Conservation (phyloP, 2,329 filamentous ascomycete genomes). For the Botrytis aclada region DNA sequence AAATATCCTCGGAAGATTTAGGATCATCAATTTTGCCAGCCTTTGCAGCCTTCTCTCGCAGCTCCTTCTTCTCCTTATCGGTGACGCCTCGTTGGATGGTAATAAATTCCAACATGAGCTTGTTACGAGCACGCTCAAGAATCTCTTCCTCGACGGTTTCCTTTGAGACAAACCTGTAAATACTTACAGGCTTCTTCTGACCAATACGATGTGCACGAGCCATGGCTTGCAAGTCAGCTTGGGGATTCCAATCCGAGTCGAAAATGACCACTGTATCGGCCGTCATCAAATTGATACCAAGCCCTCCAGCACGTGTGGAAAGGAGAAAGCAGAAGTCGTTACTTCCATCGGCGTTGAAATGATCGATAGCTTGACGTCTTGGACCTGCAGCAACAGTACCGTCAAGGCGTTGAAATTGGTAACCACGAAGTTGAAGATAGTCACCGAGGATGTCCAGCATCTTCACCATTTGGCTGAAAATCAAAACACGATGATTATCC, state of each 20-base stretch:
- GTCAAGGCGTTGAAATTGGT: conserved; percentile 91
- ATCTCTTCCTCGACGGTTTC: conserved; percentile 99
- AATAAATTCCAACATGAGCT: conserved; percentile 93
- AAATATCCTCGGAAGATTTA: conserved; percentile 90
- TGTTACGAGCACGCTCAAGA: conserved; percentile 91
- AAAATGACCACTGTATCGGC: conserved; percentile 97
- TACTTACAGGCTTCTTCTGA: conserved; percentile 91
- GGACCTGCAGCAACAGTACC: conserved; percentile 88
- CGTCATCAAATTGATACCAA: conserved; percentile 99
- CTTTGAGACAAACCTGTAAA: conserved; percentile 94
- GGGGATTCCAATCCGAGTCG: conserved; percentile 98
- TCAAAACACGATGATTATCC: conserved; percentile 91
- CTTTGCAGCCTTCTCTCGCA: conserved; percentile 72
- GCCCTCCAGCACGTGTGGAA: conserved; percentile 89
- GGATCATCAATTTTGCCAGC: conserved; percentile 77
- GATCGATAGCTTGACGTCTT: conserved; percentile 90
- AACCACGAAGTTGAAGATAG: conserved; percentile 88
- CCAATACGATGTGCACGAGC: conserved; percentile 96
- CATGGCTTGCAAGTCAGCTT: conserved; percentile 98
- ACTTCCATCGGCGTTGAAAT: conserved; percentile 96
- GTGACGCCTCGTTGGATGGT: conserved; percentile 97
- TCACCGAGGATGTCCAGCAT: conserved; percentile 97
- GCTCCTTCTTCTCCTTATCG: conserved; percentile 81
- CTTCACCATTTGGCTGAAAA: conserved; percentile 99
- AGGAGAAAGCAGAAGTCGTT: conserved; percentile 95